These are phyloP conservation scores for Neurospora sp. DNA, from an alignment of 2,329 filamentous ascomycete genomes.

Conservation along the genomic window DNA sequence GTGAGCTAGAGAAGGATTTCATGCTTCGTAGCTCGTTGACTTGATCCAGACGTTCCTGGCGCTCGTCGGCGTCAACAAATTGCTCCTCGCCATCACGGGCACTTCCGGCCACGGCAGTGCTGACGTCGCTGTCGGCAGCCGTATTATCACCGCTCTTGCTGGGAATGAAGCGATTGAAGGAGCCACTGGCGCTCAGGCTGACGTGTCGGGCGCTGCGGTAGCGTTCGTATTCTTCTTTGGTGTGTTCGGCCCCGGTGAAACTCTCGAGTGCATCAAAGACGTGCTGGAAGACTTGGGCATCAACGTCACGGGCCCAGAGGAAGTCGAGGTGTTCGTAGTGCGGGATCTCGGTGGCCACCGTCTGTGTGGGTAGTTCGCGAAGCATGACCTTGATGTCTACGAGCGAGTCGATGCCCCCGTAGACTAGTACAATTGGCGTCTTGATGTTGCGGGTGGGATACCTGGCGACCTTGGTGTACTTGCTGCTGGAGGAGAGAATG, in stretches of 20 bases:
- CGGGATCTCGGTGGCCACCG: conserved; percentile 73
- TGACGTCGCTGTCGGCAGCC: conserved; percentile 22
- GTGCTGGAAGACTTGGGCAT: conserved; percentile 76
- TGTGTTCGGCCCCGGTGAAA: conserved; percentile 49
- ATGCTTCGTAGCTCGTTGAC: background rate
- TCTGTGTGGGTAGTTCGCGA: conserved; percentile 74
- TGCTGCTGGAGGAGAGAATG: conserved; percentile 57
- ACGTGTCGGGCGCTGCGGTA: conserved; percentile 42
- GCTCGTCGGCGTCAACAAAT: background rate
- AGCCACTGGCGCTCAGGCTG: conserved; percentile 30
- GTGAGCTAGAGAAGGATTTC: background rate
- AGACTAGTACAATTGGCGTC: conserved; percentile 86
- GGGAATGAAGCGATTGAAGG: conserved; percentile 20
- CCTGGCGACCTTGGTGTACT: conserved; percentile 92
- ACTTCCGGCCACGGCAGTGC: conserved; percentile 15
- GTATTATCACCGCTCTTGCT: conserved; percentile 10
- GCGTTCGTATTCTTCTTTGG: conserved; percentile 49
- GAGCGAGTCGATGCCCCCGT: conserved; percentile 86
- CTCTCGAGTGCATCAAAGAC: conserved; percentile 81
- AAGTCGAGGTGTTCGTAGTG: conserved; percentile 98
- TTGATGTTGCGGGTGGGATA: conserved; percentile 97
- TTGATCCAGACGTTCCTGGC: conserved; percentile 1
- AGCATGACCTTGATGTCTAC: conserved; percentile 93
- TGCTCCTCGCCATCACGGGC: conserved; percentile 6
- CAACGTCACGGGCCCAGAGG: conserved; percentile 81